Base-by-base conservation (phyloP, 2,329 filamentous ascomycete species). In the Penicillium brevicompactum region DNA sequence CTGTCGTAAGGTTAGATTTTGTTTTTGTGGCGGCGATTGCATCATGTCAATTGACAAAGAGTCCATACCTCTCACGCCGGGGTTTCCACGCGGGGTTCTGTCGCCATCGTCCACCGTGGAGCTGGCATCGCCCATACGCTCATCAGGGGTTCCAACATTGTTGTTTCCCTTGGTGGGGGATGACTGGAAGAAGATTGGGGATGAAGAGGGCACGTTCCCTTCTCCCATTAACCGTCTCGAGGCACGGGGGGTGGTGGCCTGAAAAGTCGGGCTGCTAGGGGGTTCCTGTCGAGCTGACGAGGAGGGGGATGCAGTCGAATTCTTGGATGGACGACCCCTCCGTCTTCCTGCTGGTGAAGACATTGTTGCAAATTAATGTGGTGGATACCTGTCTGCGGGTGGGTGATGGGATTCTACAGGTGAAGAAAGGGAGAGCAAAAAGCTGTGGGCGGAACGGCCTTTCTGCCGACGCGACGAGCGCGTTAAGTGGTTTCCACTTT, bases 121-220 rank as follows among this genome's bases (percentile, higher is more conserved):
- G 65, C 80, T 82, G 32, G 78, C 74, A 53, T 76, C 69, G 9
- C 60, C 73, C 69, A 79, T 75, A 45, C 71, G 70, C 22, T 71
- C 73, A 66, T 75, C 76, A 21, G 70, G 70, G 47, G 72, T 65
- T 61, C 65, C 65, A 59, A 75, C 71, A 59, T 70, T 67, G 66
- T 76, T 69, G 52, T 75, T 76, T 34, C 73, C 75, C 48, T 76
- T 76, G 9, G 66, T 72, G 6, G 86, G 84, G 16, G 85, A 87
- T 0, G 84, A 87, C 58, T 80, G 85, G 74, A 87, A 95, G 74
- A 90, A 90, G 61, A 96, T 81, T 40, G 92, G 92, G 55, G 92
- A 96, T 4, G 91, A 94, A 5, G 85, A 84, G 58, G 87, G 78
- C 34, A 79, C 69, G 51, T 72, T 69, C 34, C 61, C 63, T 44